Conservation (phyloP, 2,329 filamentous ascomycete species). For the Diaporthe amygdali region DNA sequence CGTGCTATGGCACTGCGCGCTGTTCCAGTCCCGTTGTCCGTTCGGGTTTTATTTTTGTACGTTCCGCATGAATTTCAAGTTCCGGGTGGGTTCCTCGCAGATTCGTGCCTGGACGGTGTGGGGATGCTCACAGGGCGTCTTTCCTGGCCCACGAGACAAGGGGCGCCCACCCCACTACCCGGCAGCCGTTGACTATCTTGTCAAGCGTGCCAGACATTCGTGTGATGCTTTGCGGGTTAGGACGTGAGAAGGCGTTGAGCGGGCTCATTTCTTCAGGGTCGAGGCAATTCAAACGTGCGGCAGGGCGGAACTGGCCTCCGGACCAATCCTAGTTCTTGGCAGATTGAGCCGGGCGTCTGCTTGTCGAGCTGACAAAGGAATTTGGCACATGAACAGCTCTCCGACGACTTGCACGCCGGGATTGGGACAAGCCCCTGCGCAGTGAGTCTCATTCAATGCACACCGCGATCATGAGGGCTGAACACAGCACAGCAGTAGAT, state of each 20-base stretch:
- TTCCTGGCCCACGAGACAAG: constrained; percentile 9
- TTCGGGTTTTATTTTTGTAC: not conserved
- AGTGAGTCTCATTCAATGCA: not conserved
- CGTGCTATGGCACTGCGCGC: not conserved
- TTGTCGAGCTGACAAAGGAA: not conserved
- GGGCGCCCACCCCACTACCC: not conserved
- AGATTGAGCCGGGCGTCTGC: not conserved
- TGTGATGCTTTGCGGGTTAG: not conserved
- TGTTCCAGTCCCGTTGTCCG: not conserved
- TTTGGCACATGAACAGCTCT: not conserved
- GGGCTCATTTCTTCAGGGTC: not conserved
- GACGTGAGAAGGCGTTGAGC: not conserved
- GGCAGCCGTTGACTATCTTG: not conserved
- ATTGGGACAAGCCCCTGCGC: not conserved
- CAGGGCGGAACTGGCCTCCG: not conserved
- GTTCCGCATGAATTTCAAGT: constrained; percentile 14
- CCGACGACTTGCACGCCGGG: not conserved
- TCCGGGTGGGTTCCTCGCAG: not conserved
- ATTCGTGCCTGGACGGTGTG: not conserved
- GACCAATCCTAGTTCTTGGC: constrained; percentile 1
- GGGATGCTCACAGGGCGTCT: constrained; percentile 7
- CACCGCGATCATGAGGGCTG: not conserved
- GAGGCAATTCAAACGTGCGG: not conserved
- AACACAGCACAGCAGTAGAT: not conserved
- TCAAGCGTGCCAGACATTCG: not conserved